These are phyloP conservation scores for Angomonas deanei DNA, from an alignment of 208 protist genomes.

Conservation along the genomic window DNA sequence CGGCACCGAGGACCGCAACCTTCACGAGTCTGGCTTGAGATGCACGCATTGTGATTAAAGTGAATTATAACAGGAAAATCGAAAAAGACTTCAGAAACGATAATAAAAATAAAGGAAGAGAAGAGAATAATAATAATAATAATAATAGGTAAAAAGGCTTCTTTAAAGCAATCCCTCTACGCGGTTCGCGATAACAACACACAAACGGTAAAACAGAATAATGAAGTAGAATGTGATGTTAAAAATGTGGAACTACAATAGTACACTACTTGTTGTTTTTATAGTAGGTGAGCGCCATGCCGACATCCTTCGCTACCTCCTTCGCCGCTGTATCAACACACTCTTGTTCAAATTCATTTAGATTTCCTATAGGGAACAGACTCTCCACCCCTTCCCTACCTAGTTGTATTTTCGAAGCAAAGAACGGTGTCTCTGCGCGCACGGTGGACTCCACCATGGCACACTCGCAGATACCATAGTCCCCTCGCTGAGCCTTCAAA, in stretches of 20 bases:
- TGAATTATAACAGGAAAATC: not conserved
- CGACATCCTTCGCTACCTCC: constrained; percentile 79
- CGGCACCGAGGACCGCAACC: constrained; percentile 92
- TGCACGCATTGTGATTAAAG: constrained; percentile 7
- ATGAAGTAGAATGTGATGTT: not conserved
- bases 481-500: constrained; percentile 70
- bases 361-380: constrained; percentile 47
- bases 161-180: too few relatives aligned
- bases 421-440: constrained; percentile 62
- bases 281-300: constrained; percentile 30
- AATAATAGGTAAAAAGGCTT: too few relatives aligned
- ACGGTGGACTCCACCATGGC: constrained; percentile 69
- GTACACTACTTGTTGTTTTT: not conserved
- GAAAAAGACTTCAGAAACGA: not conserved
- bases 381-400: constrained; percentile 71
- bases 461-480: constrained; percentile 80
- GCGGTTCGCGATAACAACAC: not conserved
- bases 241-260: not conserved
- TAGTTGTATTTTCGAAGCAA: constrained; percentile 79
- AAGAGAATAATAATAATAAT: not conserved
- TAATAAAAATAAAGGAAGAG: constrained; percentile 5
- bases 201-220: not conserved
- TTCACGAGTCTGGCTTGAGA: constrained; percentile 5
- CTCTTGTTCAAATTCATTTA: constrained; percentile 62
- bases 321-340: constrained; percentile 71